These are phyloP conservation scores for Syzygium malaccense DNA, from an alignment of 441 rosid species.

Conservation along the genomic window DNA sequence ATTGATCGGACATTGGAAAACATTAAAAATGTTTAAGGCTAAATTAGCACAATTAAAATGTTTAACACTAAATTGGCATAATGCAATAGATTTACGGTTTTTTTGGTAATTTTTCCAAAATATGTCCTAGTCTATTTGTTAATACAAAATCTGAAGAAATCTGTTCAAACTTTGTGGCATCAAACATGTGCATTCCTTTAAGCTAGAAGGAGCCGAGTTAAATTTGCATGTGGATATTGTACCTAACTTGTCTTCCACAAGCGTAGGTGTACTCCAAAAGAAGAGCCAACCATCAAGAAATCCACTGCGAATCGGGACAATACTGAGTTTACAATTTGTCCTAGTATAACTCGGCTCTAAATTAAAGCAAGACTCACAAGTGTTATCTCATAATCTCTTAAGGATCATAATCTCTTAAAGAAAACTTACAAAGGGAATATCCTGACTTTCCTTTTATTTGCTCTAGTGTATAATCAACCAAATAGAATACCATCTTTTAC, in stretches of 20 bases:
- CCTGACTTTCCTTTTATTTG: background rate
- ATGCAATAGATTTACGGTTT: too few species aligned
- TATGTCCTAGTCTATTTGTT: background rate
- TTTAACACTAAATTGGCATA: too few species aligned
- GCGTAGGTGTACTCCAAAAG: background rate
- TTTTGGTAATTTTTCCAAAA: too few species aligned
- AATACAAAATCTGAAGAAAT: background rate
- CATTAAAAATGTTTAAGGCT: too few species aligned
- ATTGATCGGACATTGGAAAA: too few species aligned
- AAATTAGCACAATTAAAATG: too few species aligned
- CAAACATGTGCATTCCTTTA: background rate
- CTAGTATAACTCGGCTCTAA: background rate
- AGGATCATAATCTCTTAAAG: background rate
- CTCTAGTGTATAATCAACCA: background rate
- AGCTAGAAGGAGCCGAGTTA: background rate
- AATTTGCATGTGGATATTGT: background rate
- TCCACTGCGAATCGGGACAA: background rate
- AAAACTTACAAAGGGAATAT: background rate
- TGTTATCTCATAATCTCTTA: background rate
- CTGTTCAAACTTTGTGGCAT: background rate
- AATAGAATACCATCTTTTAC: background rate
- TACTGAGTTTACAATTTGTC: too few species aligned
- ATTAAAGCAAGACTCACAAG: background rate
- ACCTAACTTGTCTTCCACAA: background rate
- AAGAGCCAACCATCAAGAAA: background rate